phyloP scores from a whole-genome alignment of 2,329 filamentous ascomycete genomes.

The Huntiella bhutanensis region DNA sequence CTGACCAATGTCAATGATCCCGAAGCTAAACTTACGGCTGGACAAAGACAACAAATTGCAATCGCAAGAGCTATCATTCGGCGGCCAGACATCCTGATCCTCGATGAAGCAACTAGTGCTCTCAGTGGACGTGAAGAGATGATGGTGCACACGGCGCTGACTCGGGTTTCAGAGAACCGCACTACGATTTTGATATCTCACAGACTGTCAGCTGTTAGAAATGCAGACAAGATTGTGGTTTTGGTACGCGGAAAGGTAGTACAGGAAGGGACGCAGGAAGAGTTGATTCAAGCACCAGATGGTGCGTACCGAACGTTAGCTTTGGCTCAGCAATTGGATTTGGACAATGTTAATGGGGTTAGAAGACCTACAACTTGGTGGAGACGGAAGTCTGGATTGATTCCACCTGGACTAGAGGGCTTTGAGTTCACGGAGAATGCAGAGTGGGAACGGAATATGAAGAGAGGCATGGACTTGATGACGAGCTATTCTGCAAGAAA shows the following conservation, averaged over 20 bases:
- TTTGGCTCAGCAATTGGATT: conserved; percentile 14
- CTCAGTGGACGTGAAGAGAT: conserved; percentile 23
- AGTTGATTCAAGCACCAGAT: conserved; percentile 26
- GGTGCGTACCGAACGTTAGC: conserved; percentile 28
- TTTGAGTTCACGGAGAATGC: conserved; percentile 8
- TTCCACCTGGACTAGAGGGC: conserved; percentile 6
- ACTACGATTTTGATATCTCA: conserved; percentile 48
- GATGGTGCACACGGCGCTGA: conserved; percentile 34
- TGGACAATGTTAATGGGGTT: conserved; percentile 10
- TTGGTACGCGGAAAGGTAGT: conserved; percentile 44
- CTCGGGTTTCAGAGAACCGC: conserved; percentile 30
- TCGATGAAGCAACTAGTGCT: conserved; percentile 49
- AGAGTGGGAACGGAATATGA: conserved; percentile 9
- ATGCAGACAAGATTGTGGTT: conserved; percentile 45
- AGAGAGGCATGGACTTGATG: conserved; percentile 7
- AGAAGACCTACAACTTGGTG: conserved; percentile 8
- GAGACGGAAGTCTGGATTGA: conserved; percentile 9
- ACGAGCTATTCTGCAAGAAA: not conserved
- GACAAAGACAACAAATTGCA: conserved; percentile 44
- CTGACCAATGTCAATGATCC: conserved; percentile 31
- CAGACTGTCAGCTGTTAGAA: conserved; percentile 33
- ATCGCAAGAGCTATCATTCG: conserved; percentile 31
- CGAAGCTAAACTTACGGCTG: conserved; percentile 38
- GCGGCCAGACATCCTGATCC: conserved; percentile 33
- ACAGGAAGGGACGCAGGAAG: conserved; percentile 39